Evolutionary conservation across 768 basidiomycete genomes (phyloP), one percentile per base, ranked within the genome.

Genomic region (Hypholoma sublateritium): DNA sequence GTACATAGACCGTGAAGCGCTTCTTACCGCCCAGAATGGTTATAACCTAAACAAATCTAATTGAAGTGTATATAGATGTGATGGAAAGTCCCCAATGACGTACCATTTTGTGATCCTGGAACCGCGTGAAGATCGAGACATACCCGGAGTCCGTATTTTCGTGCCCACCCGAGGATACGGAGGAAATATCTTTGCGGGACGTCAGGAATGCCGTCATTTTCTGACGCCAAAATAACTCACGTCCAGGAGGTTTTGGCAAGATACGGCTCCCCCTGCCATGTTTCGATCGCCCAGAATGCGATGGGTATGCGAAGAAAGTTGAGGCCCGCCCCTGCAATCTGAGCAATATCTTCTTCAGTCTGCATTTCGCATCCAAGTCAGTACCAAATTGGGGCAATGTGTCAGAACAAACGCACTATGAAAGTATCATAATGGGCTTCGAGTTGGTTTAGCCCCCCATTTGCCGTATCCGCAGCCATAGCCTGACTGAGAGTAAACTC

Each of bases 71-170:
- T n/a, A n/a, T 12, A 45, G 12, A 13, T 28, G 13, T n/a, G 24
- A n/a, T 35, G 12, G 19, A n/a, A n/a, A 24, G 11, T 32, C 17
- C 34, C 34, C 19, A 24, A 47, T 50, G 17, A 63, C 67, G 37
- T 45, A 71, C 88, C 90, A 67, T 90, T 91, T 65, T 91, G 90
- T 45, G 83, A 85, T 41, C 93, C 93, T 28, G 93, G 92, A 22
- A 87, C 77, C 4, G 89, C 80, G 68, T 92, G 90, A 34, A 93
- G 71, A 72, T 95, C 94, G 12, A 95, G 74, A 65, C 84, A 84
- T 53, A 95, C 84, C 25, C 93, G 80, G n/a, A 95, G 62, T 1
- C 93, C 93, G 68, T 95, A 95, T 71, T 97, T 95, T 49, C 93
- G 79, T 13, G 86, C 87, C 94, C 94, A 97, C 2, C 77, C 79